A percentile compares a stretch with the other conserved stretches of the same genome.
Conservation (phyloP, 305 asterid genomes). For the Fraxinus latifolia region DNA sequence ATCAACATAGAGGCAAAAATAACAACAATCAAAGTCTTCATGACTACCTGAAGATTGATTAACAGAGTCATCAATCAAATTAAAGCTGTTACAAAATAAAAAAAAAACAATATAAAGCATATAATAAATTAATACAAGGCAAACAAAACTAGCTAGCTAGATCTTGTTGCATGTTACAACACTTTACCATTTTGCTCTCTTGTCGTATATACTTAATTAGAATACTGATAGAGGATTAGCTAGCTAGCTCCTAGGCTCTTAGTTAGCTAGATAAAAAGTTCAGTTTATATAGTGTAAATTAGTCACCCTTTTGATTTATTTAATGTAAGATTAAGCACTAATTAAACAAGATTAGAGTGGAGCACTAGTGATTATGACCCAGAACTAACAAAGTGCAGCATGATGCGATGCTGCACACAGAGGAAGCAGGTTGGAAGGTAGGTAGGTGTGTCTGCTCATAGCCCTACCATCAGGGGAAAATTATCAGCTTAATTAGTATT, state of each 20-base stretch:
- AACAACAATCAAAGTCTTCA: not conserved
- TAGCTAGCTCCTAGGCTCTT: not conserved
- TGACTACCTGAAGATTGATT: not conserved
- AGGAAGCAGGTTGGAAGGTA: conserved; percentile 1
- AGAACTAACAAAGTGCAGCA: conserved; percentile 1
- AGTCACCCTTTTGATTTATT: not conserved
- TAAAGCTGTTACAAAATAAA: not conserved
- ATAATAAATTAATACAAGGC: not conserved
- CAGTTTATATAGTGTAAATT: not conserved
- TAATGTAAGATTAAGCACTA: conserved; percentile 6
- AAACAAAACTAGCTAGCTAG: not conserved
- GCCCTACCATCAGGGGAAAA: too few species aligned
- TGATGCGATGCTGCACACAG: not conserved
- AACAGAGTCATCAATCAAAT: not conserved
- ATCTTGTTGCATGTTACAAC: not conserved
- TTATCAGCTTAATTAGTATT: too few species aligned
- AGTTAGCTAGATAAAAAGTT: not conserved
- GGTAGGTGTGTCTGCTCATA: too few species aligned
- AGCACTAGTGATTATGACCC: not conserved
- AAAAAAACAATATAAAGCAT: not conserved
- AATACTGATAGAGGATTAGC: not conserved
- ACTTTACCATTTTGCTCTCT: not conserved
- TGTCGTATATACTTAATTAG: not conserved
- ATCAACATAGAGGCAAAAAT: not conserved
- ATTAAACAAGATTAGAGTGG: not conserved